These are phyloP conservation scores for Penicillium sp. DNA, from an alignment of 2,329 filamentous ascomycete genomes.

Conservation along the genomic window DNA sequence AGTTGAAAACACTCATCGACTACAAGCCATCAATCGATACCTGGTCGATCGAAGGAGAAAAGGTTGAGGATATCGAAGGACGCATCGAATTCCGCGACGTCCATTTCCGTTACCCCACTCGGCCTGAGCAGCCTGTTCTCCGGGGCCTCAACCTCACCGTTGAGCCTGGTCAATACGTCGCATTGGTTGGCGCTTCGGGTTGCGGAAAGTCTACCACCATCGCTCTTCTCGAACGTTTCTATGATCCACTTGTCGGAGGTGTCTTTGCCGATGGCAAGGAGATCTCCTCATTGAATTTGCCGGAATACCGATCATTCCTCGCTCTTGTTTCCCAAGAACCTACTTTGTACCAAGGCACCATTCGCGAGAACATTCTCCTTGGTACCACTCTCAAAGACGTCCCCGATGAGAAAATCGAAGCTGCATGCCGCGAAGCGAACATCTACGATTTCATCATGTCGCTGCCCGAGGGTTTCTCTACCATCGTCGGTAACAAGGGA, in stretches of 20 bases:
- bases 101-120: constrained; percentile 29
- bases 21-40: constrained; percentile 38
- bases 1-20: constrained; percentile 45
- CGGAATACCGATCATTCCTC: constrained; percentile 79
- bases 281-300: constrained; percentile 77
- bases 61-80: constrained; percentile 62
- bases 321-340: constrained; percentile 93
- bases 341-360: constrained; percentile 88
- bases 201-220: constrained; percentile 69
- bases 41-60: not conserved
- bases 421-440: constrained; percentile 85
- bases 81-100: constrained; percentile 80
- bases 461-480: constrained; percentile 82
- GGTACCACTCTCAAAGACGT: constrained; percentile 66
- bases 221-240: constrained; percentile 62
- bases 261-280: constrained; percentile 82
- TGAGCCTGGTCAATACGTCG: constrained; percentile 49
- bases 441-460: constrained; percentile 91
- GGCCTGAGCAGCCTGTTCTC: constrained; percentile 16
- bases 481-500: constrained; percentile 84
- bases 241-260: constrained; percentile 56
- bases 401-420: constrained; percentile 49
- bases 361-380: constrained; percentile 86
- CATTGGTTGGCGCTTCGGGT: constrained; percentile 55
- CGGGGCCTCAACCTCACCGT: constrained; percentile 26